These are phyloP conservation scores for Tolypocladium nubicola DNA, from an alignment of 2,329 filamentous ascomycete genomes.

Conservation along the genomic window DNA sequence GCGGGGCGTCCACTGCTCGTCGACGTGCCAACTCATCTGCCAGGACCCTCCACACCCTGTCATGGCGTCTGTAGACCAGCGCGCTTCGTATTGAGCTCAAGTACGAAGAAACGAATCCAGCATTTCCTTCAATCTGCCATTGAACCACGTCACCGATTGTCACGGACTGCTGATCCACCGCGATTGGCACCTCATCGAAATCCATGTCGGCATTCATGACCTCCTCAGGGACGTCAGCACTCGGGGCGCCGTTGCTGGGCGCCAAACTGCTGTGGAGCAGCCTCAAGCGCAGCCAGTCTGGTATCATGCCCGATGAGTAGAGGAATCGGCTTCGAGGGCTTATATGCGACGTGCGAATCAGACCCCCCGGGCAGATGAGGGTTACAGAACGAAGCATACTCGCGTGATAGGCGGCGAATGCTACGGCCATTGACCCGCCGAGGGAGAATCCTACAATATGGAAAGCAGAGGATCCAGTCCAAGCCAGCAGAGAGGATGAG, in stretches of 20 bases:
- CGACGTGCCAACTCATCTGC: too few relatives aligned
- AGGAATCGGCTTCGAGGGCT: conserved; percentile 50
- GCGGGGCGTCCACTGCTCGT: too few relatives aligned
- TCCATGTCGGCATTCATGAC: conserved; percentile 27
- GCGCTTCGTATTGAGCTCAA: conserved; percentile 60
- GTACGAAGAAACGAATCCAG: conserved; percentile 59
- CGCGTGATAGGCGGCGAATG: conserved; percentile 61
- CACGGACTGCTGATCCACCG: conserved; percentile 38
- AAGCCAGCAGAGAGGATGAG: conserved; percentile 48
- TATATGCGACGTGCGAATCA: conserved; percentile 54
- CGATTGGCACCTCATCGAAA: conserved; percentile 39
- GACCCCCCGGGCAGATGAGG: conserved; percentile 57
- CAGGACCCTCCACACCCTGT: conserved; percentile 41
- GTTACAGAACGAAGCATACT: conserved; percentile 51
- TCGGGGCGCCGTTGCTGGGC: conserved; percentile 22
- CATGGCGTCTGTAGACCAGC: conserved; percentile 52
- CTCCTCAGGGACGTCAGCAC: conserved; percentile 25
- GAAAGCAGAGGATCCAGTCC: conserved; percentile 47
- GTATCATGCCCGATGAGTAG: conserved; percentile 49
- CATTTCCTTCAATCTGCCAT: conserved; percentile 59
- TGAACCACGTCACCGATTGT: conserved; percentile 48
- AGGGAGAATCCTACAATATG: conserved; percentile 70
- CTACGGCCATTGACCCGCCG: conserved; percentile 61
- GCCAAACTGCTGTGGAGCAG: conserved; percentile 40
- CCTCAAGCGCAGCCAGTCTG: conserved; percentile 43